A percentile compares a stretch with the other conserved stretches of the same genome.
phyloP scores from a whole-genome alignment of 2,329 filamentous ascomycete genomes.

The Fusarium sp. region DNA sequence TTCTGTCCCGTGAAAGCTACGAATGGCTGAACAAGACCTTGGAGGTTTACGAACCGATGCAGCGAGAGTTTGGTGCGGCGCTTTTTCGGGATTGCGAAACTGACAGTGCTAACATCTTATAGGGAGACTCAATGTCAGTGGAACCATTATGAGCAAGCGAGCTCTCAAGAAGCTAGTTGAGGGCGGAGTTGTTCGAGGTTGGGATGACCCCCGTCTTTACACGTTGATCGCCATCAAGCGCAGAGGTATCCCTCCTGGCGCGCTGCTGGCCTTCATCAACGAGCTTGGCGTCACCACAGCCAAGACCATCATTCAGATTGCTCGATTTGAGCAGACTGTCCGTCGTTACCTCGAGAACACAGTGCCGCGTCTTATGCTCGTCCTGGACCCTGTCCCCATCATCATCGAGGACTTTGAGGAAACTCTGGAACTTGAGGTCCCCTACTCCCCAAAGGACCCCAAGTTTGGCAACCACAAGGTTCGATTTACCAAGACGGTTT shows the following conservation, averaged over 20 bases:
- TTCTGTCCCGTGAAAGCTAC: conserved; percentile 84
- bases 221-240: conserved; percentile 85
- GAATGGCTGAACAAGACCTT: conserved; percentile 87
- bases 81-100: too few species aligned
- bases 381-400: conserved; percentile 85
- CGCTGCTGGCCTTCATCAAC: conserved; percentile 88
- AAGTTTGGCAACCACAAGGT: conserved; percentile 69
- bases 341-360: conserved; percentile 87
- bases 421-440: conserved; percentile 68
- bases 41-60: conserved; percentile 90
- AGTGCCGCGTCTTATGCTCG: conserved; percentile 87
- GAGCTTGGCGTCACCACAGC: conserved; percentile 91
- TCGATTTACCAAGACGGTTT: conserved; percentile 78
- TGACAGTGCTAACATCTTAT: background rate
- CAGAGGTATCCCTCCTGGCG: conserved; percentile 86
- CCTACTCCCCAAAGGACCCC: conserved; percentile 85
- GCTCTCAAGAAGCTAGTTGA: conserved; percentile 82
- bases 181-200: conserved; percentile 80
- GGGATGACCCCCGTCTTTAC: conserved; percentile 92
- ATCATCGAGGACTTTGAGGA: conserved; percentile 79
- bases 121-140: conserved; percentile 71
- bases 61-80: conserved; percentile 75
- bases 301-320: conserved; percentile 79
- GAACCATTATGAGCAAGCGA: conserved; percentile 88
- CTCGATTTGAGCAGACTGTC: conserved; percentile 85